Base-by-base conservation (phyloP, 352 stramenopile genomes). In the Thalassiosira oceanica region DNA sequence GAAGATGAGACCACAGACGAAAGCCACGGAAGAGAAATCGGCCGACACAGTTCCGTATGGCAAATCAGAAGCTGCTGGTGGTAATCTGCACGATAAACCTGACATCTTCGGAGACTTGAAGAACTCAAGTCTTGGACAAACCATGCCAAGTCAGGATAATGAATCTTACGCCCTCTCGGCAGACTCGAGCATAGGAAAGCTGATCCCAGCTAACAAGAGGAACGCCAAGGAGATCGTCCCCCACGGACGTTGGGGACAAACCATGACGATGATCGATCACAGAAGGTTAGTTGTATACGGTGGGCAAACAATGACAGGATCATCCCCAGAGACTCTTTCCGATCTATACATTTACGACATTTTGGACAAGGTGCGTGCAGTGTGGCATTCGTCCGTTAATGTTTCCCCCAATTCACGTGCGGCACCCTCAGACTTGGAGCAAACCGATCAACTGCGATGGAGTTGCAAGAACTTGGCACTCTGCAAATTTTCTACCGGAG, bases 271-370 rank as follows among this genome's bases (percentile, higher is more conserved):
- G 58, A 95, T 97, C 55, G 90, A 90, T 13, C 77, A 94, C 46
- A 74, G 92, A 37, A 87, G 90, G 15, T 74, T 97, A 7, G 85
- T 97, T 8, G 70, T 97, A 2, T 97, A 97, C 60, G 94, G 94
- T 24, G 94, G 94, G 29, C 92, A 94, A 39, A 88, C 94, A 52
- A 89, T 96, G 42, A 51, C 39, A 3, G 68, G 33, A 3, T 33
- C 63, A 55, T 15, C 15, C 35, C 64, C 63, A 24, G 82, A 49
- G 46, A 95, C 87, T 35, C 84, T 95, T 46, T 88, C 88, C 16
- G 92, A 96, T 49, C 74, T 96, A 35, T 87, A 92, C 44, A 88
- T 96, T 15, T 93, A 93, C 57, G 90, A 97, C 55, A 61, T 95
- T 37, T 68, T 77, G 13, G 91, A 87, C 29, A n/a, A n/a, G n/a